Evolutionary conservation across 2,329 filamentous ascomycete species (phyloP).

Genomic region (Metarhizium anisopliae): DNA sequence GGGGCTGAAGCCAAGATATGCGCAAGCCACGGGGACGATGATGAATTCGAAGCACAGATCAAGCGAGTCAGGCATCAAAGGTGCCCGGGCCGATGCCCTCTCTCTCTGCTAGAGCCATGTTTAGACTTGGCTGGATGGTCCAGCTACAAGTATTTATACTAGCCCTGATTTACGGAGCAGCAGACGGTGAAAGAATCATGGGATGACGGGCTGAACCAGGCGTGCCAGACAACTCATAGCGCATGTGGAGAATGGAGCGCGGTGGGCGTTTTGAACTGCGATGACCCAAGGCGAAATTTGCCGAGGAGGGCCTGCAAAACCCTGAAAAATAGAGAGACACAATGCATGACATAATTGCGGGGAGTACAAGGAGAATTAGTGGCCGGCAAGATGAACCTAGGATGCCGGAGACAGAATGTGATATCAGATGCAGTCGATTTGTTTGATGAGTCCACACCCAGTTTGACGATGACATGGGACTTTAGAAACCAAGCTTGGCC

Average conservation of each 20-base stretch:
- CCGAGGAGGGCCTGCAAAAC: constrained; percentile 23
- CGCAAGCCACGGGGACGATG: constrained; percentile 1
- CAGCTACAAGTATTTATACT: constrained; percentile 16
- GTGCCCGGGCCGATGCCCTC: constrained; percentile 7
- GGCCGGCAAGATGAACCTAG: neutral
- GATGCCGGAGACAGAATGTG: neutral
- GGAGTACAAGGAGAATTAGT: constrained; percentile 12
- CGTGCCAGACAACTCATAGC: constrained; percentile 6
- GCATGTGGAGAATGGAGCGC: constrained; percentile 2
- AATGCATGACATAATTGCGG: constrained; percentile 40
- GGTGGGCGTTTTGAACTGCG: neutral
- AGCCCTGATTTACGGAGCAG: neutral
- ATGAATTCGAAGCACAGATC: neutral
- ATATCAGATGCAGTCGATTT: neutral
- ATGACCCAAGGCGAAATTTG: constrained; percentile 17
- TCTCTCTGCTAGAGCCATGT: constrained; percentile 6
- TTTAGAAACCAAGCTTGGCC: neutral
- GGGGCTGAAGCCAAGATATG: constrained; percentile 12
- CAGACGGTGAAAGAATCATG: neutral
- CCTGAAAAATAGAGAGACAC: constrained; percentile 20
- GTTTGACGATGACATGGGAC: constrained; percentile 4
- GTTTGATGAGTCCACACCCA: neutral
- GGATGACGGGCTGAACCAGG: constrained; percentile 5
- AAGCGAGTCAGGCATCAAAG: constrained; percentile 17
- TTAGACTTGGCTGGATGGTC: constrained; percentile 13